A percentile compares a stretch with the other conserved stretches of the same genome.
These are phyloP conservation scores for Sporisorium scitamineum DNA, from an alignment of 1,284 basidiomycete genomes.

Conservation along the genomic window DNA sequence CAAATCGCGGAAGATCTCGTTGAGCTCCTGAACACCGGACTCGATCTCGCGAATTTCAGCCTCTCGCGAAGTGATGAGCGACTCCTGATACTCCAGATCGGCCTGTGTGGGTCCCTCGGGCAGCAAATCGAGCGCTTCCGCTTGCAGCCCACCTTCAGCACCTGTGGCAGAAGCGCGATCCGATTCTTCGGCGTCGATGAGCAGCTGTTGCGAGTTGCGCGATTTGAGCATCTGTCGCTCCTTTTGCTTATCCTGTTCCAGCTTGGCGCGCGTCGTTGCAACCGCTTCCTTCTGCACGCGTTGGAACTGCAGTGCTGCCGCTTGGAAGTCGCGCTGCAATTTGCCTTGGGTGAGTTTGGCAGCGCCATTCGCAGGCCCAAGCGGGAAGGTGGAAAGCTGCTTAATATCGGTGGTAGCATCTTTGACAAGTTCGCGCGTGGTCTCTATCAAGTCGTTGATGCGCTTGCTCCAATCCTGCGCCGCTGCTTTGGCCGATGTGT, in stretches of 20 bases:
- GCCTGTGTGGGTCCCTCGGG: slow-evolving; percentile 73
- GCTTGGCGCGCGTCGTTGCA: slow-evolving; percentile 82
- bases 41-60: slow-evolving; percentile 96
- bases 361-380: slow-evolving; percentile 23
- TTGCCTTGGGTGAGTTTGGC: slow-evolving; percentile 77
- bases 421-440: slow-evolving; percentile 93
- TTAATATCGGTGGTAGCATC: slow-evolving; percentile 92
- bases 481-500: slow-evolving; percentile 21
- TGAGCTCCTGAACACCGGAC: slow-evolving; percentile 93
- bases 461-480: slow-evolving; percentile 75
- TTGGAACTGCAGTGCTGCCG: slow-evolving; percentile 90
- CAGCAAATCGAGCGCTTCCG: slow-evolving; percentile 21
- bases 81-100: slow-evolving; percentile 97
- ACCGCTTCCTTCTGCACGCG: slow-evolving; percentile 88
- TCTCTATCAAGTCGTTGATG: slow-evolving; percentile 83
- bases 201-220: slow-evolving; percentile 61
- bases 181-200: slow-evolving; percentile 41
- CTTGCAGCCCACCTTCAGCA: slow-evolving; percentile 14
- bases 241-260: slow-evolving; percentile 82
- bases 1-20: slow-evolving; percentile 96
- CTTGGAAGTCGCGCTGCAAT: slow-evolving; percentile 90
- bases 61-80: slow-evolving; percentile 93
- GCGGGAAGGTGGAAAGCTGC: slow-evolving; percentile 71
- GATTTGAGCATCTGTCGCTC: slow-evolving; percentile 76
- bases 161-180: not conserved